These are phyloP conservation scores for Plenodomus lindquistii DNA, from an alignment of 2,329 filamentous ascomycete genomes.

Conservation along the genomic window DNA sequence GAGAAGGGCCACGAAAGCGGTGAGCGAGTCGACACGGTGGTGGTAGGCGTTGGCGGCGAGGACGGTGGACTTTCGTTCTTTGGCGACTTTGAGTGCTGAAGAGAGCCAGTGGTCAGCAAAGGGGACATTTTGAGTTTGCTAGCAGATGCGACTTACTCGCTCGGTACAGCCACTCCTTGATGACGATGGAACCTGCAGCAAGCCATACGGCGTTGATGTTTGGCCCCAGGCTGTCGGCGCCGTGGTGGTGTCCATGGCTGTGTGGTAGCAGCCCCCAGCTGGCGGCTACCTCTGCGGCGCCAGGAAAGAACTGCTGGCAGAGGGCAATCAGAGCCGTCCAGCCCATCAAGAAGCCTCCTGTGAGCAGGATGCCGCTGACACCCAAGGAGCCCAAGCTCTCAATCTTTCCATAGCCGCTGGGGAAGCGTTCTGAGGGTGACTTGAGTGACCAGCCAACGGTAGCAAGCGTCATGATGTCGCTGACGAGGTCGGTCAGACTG, in stretches of 20 bases:
- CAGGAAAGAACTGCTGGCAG: slow-evolving; percentile 54
- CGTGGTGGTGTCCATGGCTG: slow-evolving; percentile 67
- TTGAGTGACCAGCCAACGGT: slow-evolving; percentile 94
- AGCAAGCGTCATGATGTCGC: slow-evolving; percentile 88
- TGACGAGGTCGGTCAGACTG: slow-evolving; percentile 91
- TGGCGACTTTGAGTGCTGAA: slow-evolving; percentile 89
- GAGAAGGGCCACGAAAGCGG: slow-evolving; percentile 86
- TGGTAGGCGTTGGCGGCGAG: slow-evolving; percentile 95
- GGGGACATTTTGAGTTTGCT: not conserved
- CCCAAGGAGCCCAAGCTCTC: slow-evolving; percentile 93
- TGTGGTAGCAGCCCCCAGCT: slow-evolving; percentile 53
- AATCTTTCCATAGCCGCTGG: slow-evolving; percentile 94
- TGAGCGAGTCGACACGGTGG: slow-evolving; percentile 93
- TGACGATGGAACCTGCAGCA: slow-evolving; percentile 81
- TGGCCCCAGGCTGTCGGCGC: slow-evolving; percentile 64
- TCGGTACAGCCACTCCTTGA: slow-evolving; percentile 97
- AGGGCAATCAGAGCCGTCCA: slow-evolving; percentile 65
- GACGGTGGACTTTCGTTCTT: slow-evolving; percentile 91
- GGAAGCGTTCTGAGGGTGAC: slow-evolving; percentile 80
- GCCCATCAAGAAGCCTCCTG: slow-evolving; percentile 91
- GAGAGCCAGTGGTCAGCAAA: slow-evolving; percentile 24
- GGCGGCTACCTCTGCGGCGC: slow-evolving; percentile 48
- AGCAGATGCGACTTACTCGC: slow-evolving; percentile 65
- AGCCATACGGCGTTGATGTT: slow-evolving; percentile 96
- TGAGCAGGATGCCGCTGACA: slow-evolving; percentile 87